Evolutionary conservation across 2,329 filamentous ascomycete species (phyloP).

Genomic region (Myriosclerotinia duriaeana): DNA sequence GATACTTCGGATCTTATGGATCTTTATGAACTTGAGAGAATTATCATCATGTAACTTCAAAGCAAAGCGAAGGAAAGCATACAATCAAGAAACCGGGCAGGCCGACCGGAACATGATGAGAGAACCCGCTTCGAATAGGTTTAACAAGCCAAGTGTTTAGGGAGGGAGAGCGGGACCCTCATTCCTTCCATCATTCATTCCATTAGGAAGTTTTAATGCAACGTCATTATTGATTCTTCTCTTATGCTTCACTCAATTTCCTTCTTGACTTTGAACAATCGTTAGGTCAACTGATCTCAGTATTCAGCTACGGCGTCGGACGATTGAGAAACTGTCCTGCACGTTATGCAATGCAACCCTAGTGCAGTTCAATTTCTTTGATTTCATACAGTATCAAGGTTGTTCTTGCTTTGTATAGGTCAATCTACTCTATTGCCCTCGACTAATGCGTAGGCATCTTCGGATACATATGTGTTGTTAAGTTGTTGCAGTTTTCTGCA

Average conservation of each 20-base stretch:
- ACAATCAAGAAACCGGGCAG: conserved; percentile 1
- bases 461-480: not conserved
- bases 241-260: not conserved
- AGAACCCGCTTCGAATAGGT: conserved; percentile 1
- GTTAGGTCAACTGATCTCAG: not conserved
- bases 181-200: not conserved
- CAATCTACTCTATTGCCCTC: not conserved
- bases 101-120: conserved; percentile 10
- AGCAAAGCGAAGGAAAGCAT: not conserved
- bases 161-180: not conserved
- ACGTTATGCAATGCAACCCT: not conserved
- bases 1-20: not conserved
- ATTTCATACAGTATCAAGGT: not conserved
- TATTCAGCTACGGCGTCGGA: not conserved
- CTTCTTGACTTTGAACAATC: not conserved
- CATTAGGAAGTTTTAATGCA: not conserved
- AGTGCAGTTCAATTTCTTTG: conserved; percentile 2
- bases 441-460: not conserved
- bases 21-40: not conserved
- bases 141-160: not conserved
- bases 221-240: not conserved
- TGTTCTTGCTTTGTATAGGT: not conserved
- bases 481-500: conserved; percentile 4
- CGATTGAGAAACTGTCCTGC: not conserved
- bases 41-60: conserved; percentile 7